These are phyloP conservation scores for Hortaea sp. DNA, from an alignment of 2,329 filamentous ascomycete genomes.

Conservation along the genomic window DNA sequence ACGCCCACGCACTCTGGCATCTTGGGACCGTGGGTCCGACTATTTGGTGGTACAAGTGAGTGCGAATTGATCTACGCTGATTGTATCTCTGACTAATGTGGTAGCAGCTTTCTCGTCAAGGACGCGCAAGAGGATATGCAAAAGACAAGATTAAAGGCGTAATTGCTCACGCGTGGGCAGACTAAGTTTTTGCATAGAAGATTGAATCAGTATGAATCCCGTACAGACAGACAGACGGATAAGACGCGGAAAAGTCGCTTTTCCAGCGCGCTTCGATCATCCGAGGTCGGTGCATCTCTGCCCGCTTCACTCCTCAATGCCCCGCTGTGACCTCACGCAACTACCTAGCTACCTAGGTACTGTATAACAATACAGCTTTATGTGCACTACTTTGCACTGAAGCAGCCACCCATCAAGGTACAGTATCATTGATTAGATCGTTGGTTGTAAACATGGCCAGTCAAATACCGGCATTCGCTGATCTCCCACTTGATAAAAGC, in stretches of 20 bases:
- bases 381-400: too few species aligned
- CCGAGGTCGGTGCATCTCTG: too few species aligned
- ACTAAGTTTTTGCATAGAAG: background rate
- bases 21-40: constrained; percentile 81
- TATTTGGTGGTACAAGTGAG: constrained; percentile 89
- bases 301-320: too few species aligned
- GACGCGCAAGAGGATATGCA: constrained; percentile 77
- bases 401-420: background rate
- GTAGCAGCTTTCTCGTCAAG: constrained; percentile 66
- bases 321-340: too few species aligned
- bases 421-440: background rate
- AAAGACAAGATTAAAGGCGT: constrained; percentile 57
- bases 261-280: background rate
- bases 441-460: constrained; percentile 5
- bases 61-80: constrained; percentile 17
- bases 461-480: constrained; percentile 37
- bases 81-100: constrained; percentile 6
- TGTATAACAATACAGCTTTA: background rate
- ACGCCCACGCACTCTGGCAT: constrained; percentile 96
- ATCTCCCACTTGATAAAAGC: constrained; percentile 37
- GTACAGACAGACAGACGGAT: background rate
- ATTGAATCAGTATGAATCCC: background rate
- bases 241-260: background rate
- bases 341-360: too few species aligned
- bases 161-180: background rate